Conservation (phyloP, 208 protist species). For the Leishmania major region DNA sequence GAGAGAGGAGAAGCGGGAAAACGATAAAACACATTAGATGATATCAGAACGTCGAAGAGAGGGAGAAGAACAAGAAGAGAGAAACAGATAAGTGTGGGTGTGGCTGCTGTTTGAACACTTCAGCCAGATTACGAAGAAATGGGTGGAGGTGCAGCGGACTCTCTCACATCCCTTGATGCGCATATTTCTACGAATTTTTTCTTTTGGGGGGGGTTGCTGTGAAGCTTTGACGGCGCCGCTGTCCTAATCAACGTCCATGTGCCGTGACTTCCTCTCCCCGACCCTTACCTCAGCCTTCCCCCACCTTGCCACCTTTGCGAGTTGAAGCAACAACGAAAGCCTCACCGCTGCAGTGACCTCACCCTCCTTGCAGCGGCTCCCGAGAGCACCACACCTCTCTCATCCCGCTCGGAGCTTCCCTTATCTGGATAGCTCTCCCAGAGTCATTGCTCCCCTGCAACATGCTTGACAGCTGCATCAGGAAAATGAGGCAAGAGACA, state of each 20-base stretch:
- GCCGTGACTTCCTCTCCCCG: neutral
- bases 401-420: neutral
- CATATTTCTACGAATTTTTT: neutral
- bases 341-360: neutral
- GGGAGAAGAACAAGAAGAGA: constrained; percentile 21
- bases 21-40: neutral
- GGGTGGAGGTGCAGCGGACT: neutral
- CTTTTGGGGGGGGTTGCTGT: neutral
- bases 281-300: neutral
- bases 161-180: neutral
- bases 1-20: constrained; percentile 10
- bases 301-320: neutral
- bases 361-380: neutral
- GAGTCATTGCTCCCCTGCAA: neutral
- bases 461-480: neutral
- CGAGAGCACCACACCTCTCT: neutral
- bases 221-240: neutral
- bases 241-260: neutral
- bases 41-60: neutral
- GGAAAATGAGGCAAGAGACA: neutral
- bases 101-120: neutral
- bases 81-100: neutral
- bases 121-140: neutral
- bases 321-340: neutral
- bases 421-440: neutral